These are phyloP conservation scores for Trypanosoma brucei DNA, from an alignment of 208 protist genomes.

Conservation along the genomic window DNA sequence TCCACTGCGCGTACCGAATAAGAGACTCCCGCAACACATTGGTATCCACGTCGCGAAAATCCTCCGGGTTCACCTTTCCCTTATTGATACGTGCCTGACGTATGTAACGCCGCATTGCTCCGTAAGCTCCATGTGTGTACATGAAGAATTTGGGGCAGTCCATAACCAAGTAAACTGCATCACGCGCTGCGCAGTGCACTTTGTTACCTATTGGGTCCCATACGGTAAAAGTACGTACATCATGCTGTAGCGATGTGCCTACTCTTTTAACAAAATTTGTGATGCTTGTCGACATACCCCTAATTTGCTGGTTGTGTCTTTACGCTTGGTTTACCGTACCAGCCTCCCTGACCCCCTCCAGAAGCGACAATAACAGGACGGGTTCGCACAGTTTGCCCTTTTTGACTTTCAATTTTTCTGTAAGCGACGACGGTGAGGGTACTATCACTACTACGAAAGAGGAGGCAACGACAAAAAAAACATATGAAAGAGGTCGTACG, in stretches of 20 bases:
- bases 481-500: too few relatives aligned
- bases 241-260: conserved; percentile 33
- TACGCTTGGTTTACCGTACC: background rate
- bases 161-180: conserved; percentile 58
- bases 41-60: conserved; percentile 78
- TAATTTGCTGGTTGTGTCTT: background rate
- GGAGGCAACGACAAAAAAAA: too few relatives aligned
- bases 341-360: background rate
- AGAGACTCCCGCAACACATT: conserved; percentile 74
- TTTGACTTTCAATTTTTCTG: too few relatives aligned
- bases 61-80: conserved; percentile 77
- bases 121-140: conserved; percentile 75
- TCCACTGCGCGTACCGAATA: conserved; percentile 62
- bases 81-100: conserved; percentile 73
- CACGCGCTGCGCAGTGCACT: conserved; percentile 63
- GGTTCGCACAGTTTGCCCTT: too few relatives aligned
- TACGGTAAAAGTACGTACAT: conserved; percentile 34
- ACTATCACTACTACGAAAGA: too few relatives aligned
- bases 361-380: too few relatives aligned
- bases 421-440: too few relatives aligned
- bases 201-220: conserved; percentile 66
- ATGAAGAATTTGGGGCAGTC: conserved; percentile 67
- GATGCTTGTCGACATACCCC: conserved; percentile 4
- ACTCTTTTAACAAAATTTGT: conserved; percentile 27
- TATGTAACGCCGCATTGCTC: conserved; percentile 73